These are phyloP conservation scores for Zalaria sp. DNA, from an alignment of 2,329 filamentous ascomycete genomes.

Conservation along the genomic window DNA sequence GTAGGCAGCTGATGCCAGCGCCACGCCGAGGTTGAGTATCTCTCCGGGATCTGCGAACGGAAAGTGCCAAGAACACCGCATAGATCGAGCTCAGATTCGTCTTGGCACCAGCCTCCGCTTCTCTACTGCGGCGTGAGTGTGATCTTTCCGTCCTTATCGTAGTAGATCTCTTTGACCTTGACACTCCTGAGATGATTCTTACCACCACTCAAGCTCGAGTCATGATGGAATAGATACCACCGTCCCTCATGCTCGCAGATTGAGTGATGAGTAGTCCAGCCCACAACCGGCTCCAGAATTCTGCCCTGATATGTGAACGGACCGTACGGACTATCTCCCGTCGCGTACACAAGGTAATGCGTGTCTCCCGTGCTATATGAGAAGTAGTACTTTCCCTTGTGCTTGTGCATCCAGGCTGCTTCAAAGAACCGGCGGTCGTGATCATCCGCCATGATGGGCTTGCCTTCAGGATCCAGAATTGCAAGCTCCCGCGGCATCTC, in stretches of 20 bases:
- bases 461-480: slow-evolving; percentile 50
- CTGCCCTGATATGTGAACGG: slow-evolving; percentile 60
- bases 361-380: slow-evolving; percentile 68
- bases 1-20: no score
- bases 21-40: no score
- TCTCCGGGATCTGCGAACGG: no score
- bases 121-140: slow-evolving; percentile 10
- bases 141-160: slow-evolving; percentile 52
- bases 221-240: slow-evolving; percentile 68
- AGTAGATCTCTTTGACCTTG: slow-evolving; percentile 62
- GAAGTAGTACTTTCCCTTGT: slow-evolving; percentile 56
- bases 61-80: no score
- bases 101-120: no score
- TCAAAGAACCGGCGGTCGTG: slow-evolving; percentile 69
- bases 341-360: slow-evolving; percentile 59
- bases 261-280: slow-evolving; percentile 73
- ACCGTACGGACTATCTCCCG: slow-evolving; percentile 48
- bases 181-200: slow-evolving; percentile 59
- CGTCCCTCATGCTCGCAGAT: slow-evolving; percentile 58
- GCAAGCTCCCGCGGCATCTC: slow-evolving; percentile 42
- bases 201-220: slow-evolving; percentile 53
- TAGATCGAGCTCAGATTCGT: no score
- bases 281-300: slow-evolving; percentile 61
- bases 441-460: slow-evolving; percentile 49
- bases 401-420: slow-evolving; percentile 68